Base-by-base conservation (phyloP, 225 moss, liverwort and hornwort species). In the Polytrichum commune region DNA sequence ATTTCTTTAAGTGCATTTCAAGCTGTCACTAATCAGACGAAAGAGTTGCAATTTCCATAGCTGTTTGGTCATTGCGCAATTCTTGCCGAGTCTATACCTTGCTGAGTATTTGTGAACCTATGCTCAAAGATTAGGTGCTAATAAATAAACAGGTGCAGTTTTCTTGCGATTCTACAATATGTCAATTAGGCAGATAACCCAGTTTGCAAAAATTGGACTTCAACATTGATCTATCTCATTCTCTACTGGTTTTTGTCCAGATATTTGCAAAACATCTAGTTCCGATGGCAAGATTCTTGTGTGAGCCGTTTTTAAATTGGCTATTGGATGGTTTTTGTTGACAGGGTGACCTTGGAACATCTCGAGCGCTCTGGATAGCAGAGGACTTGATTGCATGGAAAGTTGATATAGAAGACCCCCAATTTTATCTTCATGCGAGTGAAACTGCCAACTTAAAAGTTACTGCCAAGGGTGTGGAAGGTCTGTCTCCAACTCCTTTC, bases 361-460 rank as follows among this genome's bases (percentile, higher is more conserved):
- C 94, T 26, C 88, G 85, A 75, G 90, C 92, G 7, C 86, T 92
- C 38, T 97, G 96, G 96, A 84, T 94, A 73, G 69, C 76, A 61
- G 80, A 86, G 80, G 80, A 94, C 76, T 63, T 92, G 33, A 73
- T 97, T 46, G 92, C 90, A 35, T 90, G 88, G 88, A 75, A 80
- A 38, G 53, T 62, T 23, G 68, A 55, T 22, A 75, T 72, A 27
- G 81, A 89, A 26, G 80, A 81, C 60, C 77, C 83, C 32, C 74
- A 78, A 20, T 65, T 82, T 69, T 77, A 73, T 77, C 83, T 97
- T 60, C 92, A 92, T 79, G 83, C 85, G 33, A 94, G 91, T 79
- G 74, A 72, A 66, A 73, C 79, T 72, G 94, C 96, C 25, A 77
- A 64, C 33, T 67, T 97, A 68, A 68, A 54, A 60, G 32, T 91